These are phyloP conservation scores for Acidiella bohemica DNA, from an alignment of 495 filamentous ascomycete genomes.

Conservation along the genomic window DNA sequence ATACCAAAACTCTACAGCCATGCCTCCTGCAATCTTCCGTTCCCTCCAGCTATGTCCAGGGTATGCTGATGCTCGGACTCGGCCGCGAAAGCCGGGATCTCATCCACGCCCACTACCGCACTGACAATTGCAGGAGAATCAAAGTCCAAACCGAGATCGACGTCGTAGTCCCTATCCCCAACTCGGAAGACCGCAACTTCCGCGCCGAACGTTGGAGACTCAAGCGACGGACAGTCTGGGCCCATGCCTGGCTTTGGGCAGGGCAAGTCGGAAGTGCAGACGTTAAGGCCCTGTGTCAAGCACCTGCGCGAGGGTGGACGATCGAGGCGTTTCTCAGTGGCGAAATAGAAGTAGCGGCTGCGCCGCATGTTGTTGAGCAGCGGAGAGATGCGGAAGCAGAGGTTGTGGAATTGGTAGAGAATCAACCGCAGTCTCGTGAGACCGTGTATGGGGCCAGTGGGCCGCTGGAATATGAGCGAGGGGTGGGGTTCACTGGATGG, in stretches of 20 bases:
- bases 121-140: neutral
- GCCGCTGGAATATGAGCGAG: neutral
- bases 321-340: slow-evolving; percentile 12
- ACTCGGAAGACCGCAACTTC: neutral
- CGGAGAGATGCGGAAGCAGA: too few species aligned
- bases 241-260: slow-evolving; percentile 13
- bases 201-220: slow-evolving; percentile 4
- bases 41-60: slow-evolving; percentile 7
- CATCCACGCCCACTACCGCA: slow-evolving; percentile 14
- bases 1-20: slow-evolving; percentile 8
- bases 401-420: too few species aligned
- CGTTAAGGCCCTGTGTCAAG: neutral
- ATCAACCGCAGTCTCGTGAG: too few species aligned
- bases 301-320: slow-evolving; percentile 8
- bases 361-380: neutral
- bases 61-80: slow-evolving; percentile 15
- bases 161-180: neutral
- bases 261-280: slow-evolving; percentile 8
- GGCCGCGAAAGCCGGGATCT: slow-evolving; percentile 1
- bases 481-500: slow-evolving; percentile 4
- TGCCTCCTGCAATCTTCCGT: slow-evolving; percentile 11
- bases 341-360: neutral
- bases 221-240: slow-evolving; percentile 6
- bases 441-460: neutral
- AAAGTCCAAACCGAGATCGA: slow-evolving; percentile 16